Evolutionary conservation across 2,329 filamentous ascomycete species (phyloP), one percentile per base, ranked within the genome.

Genomic region (Paraphaeosphaeria minitans): DNA sequence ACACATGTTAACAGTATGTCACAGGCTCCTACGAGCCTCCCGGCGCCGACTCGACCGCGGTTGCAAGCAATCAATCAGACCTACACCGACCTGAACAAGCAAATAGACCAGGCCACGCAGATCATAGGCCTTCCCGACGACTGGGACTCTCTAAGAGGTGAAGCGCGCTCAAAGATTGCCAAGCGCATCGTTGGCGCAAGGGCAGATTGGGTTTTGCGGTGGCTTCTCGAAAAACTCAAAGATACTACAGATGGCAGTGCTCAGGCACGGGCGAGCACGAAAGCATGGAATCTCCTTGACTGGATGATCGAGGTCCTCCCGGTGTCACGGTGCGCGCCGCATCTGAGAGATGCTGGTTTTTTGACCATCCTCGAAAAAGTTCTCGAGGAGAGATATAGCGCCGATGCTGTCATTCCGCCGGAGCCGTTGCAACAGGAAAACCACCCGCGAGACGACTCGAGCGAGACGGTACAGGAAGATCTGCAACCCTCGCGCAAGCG

Each of bases 291-390:
- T 31, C 82, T 92, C 37, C 73, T 93, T 24, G 80, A 81, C 46
- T 83, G 83, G 58, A 80, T 89, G 49, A 82, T 91, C 55, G 79
- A 82, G 51, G 79, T 86, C n/a, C 85, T 94, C 19, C 88, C 91
- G 0, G 79, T 87, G 0, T 87, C 89, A 47, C 88, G 86, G 12
- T 81, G 91, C 24, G 90, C 91, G 9, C 87, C 87, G 58, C 87
- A 90, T 4, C 81, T 96, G 7, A 87, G 86, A 22, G 88, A 93
- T 58, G 83, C 88, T 57, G 84, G 86, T 47, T 91, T 96, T 54
- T 77, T 90, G 35, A 76, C 78, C 0, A 84, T 92, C 10, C 73
- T 96, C 43, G 86, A 88, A 66, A 84, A 86, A 66, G 85, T 88
- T 0, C 76, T 93, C 49, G 82, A 85, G 49, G 89, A 92, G 51